These are phyloP conservation scores for Trichosporon inkin DNA, from an alignment of 1,284 basidiomycete genomes.

Conservation along the genomic window DNA sequence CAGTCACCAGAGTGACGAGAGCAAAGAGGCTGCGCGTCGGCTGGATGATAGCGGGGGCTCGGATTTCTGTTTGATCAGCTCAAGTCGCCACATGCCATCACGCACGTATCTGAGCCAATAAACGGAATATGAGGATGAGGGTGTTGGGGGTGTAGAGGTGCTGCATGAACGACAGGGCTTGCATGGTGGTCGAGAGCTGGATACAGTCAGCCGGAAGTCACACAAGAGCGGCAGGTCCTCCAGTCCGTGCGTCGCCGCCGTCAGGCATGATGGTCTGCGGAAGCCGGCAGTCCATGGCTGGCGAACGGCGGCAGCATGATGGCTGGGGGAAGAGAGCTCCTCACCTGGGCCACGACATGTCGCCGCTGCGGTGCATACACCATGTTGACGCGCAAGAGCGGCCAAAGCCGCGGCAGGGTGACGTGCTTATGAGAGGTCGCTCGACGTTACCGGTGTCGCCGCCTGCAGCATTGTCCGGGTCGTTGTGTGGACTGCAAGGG, in stretches of 20 bases:
- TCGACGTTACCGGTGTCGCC: background rate
- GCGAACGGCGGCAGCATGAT: no score
- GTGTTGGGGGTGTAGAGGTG: constrained; percentile 45
- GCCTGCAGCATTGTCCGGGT: background rate
- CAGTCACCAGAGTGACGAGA: constrained; percentile 30
- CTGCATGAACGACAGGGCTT: constrained; percentile 38
- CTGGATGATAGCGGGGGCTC: constrained; percentile 35
- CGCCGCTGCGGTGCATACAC: constrained; percentile 42
- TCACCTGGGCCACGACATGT: constrained; percentile 41
- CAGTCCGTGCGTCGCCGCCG: background rate
- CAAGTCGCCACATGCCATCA: background rate
- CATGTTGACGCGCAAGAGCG: constrained; percentile 21
- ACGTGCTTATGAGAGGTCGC: background rate
- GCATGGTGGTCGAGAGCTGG: constrained; percentile 35
- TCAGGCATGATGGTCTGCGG: no score
- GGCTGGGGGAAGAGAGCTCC: constrained; percentile 7
- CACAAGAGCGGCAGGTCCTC: no score
- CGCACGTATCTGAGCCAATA: constrained; percentile 36
- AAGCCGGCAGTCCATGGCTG: background rate
- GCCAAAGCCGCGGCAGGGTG: background rate
- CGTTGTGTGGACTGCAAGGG: background rate
- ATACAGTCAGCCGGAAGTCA: background rate
- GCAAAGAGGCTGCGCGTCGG: constrained; percentile 36
- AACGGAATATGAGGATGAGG: constrained; percentile 37
- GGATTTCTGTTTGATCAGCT: constrained; percentile 27